Evolutionary conservation across 2,329 filamentous ascomycete species (phyloP), one percentile per base, ranked within the genome.

Genomic region (Colletotrichum musicola): DNA sequence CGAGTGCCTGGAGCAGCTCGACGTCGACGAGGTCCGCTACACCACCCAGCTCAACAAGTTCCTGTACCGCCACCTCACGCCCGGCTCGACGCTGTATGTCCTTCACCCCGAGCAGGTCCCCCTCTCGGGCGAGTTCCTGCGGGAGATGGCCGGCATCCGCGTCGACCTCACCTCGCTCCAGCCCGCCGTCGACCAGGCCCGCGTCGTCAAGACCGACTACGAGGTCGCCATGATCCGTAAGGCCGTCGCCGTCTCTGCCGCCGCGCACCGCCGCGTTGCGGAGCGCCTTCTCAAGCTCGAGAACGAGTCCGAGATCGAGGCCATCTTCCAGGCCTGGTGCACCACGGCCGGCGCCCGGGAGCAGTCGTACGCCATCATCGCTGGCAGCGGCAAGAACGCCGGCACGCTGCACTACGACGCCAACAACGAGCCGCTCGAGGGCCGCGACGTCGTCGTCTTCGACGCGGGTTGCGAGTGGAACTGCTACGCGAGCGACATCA

Each of bases 321-420:
- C 92, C 50, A 82, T 91, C 12, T 97, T 97, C 76, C 83, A 91
- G 25, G 86, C 89, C 40, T 87, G 88, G 22, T 97, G 94, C 77
- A 89, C 93, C 57, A 86, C 90, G 7, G 84, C 87, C 60, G 92
- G 92, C 70, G 92, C 93, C 4, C 92, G 92, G 71, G 84, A 89
- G 58, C 93, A 97, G 82, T 90, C 95, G 0, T 99, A 99, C 77
- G 89, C 91, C 54, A 88, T 94, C n/a, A 98, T 99, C 73, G 93
- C 93, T 53, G 95, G 93, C 2, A 89, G 92, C 1, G 95, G 95
- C 1, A 77, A 84, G n/a, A 96, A 96, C 75, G 94, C 92, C 6
- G 90, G 92, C 14, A 95, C 93, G 0, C 83, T 98, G 47, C 96
- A 99, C 80, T 99, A 99, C 78, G 87, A 88, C 50, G 88, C 87